Percentiles rank a stretch among this genome's conserved stretches.
Evolutionary conservation across 805 yeast species (phyloP).

Genomic region (Starmerella sp.): DNA sequence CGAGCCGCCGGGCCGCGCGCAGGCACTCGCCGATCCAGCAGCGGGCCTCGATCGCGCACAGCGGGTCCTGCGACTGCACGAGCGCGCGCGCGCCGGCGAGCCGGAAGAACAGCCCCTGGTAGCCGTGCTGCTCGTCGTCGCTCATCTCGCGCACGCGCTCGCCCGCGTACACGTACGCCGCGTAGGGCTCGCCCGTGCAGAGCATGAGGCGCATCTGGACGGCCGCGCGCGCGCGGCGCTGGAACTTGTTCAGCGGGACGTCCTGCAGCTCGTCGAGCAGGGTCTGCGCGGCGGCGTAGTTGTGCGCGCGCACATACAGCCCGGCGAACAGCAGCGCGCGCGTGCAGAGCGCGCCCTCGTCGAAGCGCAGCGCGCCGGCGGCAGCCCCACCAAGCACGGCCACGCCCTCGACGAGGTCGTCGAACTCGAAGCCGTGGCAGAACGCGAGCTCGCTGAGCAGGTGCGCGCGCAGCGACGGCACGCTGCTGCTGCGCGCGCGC

Average conservation of each 20-base stretch:
- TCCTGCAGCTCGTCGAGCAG: neutral
- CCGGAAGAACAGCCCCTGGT: neutral
- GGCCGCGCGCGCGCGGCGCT: neutral
- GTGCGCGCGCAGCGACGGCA: neutral
- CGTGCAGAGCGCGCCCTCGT: neutral
- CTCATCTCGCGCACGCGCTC: neutral
- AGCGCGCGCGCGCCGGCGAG: neutral
- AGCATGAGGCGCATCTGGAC: neutral
- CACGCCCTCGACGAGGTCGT: neutral
- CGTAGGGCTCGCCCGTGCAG: neutral
- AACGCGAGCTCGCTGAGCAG: neutral
- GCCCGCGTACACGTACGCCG: neutral
- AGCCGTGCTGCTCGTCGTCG: neutral
- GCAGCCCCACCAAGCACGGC: neutral
- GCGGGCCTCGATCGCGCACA: neutral
- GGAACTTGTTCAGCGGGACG: neutral
- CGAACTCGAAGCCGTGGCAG: neutral
- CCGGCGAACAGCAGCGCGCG: neutral
- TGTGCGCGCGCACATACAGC: constrained; percentile 2
- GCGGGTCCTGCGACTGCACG: constrained; percentile 1
- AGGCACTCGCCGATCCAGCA: neutral
- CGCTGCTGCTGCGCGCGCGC: neutral
- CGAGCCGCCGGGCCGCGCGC: neutral
- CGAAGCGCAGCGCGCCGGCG: neutral
- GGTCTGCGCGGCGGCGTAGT: neutral